Percentiles rank a stretch among this genome's conserved stretches.
Evolutionary conservation across 805 yeast genomes (phyloP).

Genomic region (Torulaspora franciscae): DNA sequence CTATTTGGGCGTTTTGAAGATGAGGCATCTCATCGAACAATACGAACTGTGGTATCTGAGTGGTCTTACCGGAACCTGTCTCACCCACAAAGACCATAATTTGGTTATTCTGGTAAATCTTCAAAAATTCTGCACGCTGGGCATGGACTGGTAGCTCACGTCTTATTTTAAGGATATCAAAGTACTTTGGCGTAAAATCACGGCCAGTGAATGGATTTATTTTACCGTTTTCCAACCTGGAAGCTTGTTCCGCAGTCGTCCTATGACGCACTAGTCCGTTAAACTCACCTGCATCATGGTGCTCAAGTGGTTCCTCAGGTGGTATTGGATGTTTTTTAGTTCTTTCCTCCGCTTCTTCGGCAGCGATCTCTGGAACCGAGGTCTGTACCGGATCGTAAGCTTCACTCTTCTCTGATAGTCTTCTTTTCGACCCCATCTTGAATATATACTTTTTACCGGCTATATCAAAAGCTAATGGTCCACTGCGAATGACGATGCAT

Average conservation of each 20-base stretch:
- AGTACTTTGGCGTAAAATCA: conserved; percentile 58
- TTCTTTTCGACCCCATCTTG: conserved; percentile 35
- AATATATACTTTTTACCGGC: not conserved
- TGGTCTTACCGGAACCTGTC: conserved; percentile 98
- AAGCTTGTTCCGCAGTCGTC: conserved; percentile 64
- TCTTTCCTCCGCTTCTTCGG: conserved; percentile 60
- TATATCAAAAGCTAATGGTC: not conserved
- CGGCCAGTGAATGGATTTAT: conserved; percentile 78
- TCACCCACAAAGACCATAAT: conserved; percentile 98
- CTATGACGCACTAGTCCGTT: conserved; percentile 49
- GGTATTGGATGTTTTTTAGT: conserved; percentile 47
- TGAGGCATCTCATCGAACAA: conserved; percentile 88
- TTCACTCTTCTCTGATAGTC: conserved; percentile 25
- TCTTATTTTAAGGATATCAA: conserved; percentile 71
- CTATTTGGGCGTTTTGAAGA: conserved; percentile 74
- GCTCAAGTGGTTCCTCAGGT: conserved; percentile 38
- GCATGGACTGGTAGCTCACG: conserved; percentile 90
- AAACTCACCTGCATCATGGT: conserved; percentile 67
- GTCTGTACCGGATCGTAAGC: conserved; percentile 39
- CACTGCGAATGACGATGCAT: not conserved
- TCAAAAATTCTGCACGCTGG: conserved; percentile 83
- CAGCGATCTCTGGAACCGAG: conserved; percentile 58
- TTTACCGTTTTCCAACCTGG: conserved; percentile 50
- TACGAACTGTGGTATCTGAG: conserved; percentile 97
- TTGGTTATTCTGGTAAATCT: conserved; percentile 79